Base-by-base conservation (phyloP, 2,329 filamentous ascomycete species). In the Lachnellula cervina region DNA sequence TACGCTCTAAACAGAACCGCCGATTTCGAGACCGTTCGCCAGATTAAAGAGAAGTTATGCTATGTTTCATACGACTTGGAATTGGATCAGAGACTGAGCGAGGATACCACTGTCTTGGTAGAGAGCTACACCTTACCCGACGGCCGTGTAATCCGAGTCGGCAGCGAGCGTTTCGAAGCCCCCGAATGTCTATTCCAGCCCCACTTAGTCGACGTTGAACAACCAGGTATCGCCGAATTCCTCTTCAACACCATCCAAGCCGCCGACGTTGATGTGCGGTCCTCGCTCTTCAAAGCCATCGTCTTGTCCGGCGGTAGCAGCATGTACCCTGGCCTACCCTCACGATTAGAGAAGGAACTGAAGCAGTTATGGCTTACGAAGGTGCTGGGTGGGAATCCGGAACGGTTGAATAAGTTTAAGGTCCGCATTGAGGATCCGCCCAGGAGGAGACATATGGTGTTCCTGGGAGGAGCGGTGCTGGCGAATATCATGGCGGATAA, bases 11-110 rank as follows among this genome's bases (percentile, higher is more conserved):
- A 99, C 83, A 86, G 94, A 72, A 99, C 94, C 13, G 94, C 94
- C 71, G 94, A 99, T 73, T 99, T 99, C 73, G 94, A 99, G 76
- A 99, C 94, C 4, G 94, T 99, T 55, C 89, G 94, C 60, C 93
- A 97, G 74, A 97, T 99, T 79, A 99, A 99, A 78, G 94, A 99
- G 80, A 99, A 99, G 81, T 88, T 99, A 51, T 97, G 94, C 81
- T 99, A 99, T 73, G 93, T 99, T 55, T 97, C 92, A 13, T 99
- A 97, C 78, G 94, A 99, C 73, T 83, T 99, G 55, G 91, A 96
- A 74, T 80, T 99, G 54, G 94, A 99, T 79, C 92, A 97, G 77
- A 86, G 89, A 65, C 84, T 99, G 62, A 95, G 90, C 69, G 94
- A 99, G 76, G 94, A 99, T 68, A 99, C 94, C 16, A 99, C 94